A percentile compares a stretch with the other conserved stretches of the same genome.
Evolutionary conservation across 2,329 filamentous ascomycete genomes (phyloP).

Genomic region (Aquanectria penicillioides): DNA sequence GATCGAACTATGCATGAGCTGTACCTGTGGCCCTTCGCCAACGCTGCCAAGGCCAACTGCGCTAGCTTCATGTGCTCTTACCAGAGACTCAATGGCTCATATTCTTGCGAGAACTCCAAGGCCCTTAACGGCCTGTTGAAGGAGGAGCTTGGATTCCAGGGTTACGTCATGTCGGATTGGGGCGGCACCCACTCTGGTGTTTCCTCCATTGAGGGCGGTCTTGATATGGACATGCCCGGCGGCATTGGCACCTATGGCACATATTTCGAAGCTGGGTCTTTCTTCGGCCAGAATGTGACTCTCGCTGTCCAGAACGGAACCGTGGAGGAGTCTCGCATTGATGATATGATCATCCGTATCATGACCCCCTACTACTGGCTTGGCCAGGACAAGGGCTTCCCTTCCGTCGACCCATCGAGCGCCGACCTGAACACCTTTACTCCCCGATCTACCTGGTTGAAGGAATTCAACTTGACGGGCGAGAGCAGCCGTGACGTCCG

Average conservation of each 20-base stretch:
- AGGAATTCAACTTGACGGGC: slow-evolving; percentile 56
- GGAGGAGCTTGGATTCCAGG: slow-evolving; percentile 60
- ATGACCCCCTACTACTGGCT: slow-evolving; percentile 63
- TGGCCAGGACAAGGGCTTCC: slow-evolving; percentile 59
- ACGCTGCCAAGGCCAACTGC: slow-evolving; percentile 45
- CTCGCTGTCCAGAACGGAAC: slow-evolving; percentile 59
- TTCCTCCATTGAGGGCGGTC: slow-evolving; percentile 54
- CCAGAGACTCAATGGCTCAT: slow-evolving; percentile 58
- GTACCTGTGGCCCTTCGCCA: slow-evolving; percentile 50
- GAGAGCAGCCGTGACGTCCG: slow-evolving; percentile 62
- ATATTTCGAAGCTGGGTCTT: slow-evolving; percentile 46
- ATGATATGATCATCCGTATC: slow-evolving; percentile 63
- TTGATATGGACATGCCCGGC: slow-evolving; percentile 65
- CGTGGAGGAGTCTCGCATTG: slow-evolving; percentile 51
- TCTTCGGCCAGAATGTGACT: slow-evolving; percentile 58
- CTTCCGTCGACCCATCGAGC: slow-evolving; percentile 54
- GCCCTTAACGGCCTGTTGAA: slow-evolving; percentile 60
- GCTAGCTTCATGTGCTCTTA: slow-evolving; percentile 56
- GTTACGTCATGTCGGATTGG: slow-evolving; percentile 58
- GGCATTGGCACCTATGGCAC: slow-evolving; percentile 47
- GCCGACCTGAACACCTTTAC: slow-evolving; percentile 61
- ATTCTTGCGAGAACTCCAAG: slow-evolving; percentile 60
- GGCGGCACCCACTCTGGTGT: slow-evolving; percentile 54
- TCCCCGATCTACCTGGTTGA: slow-evolving; percentile 57
- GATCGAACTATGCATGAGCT: slow-evolving; percentile 69